Evolutionary conservation across 2,329 filamentous ascomycete genomes (phyloP), one percentile per base, ranked within the genome.

Genomic region (Ceratocystis cubensis): DNA sequence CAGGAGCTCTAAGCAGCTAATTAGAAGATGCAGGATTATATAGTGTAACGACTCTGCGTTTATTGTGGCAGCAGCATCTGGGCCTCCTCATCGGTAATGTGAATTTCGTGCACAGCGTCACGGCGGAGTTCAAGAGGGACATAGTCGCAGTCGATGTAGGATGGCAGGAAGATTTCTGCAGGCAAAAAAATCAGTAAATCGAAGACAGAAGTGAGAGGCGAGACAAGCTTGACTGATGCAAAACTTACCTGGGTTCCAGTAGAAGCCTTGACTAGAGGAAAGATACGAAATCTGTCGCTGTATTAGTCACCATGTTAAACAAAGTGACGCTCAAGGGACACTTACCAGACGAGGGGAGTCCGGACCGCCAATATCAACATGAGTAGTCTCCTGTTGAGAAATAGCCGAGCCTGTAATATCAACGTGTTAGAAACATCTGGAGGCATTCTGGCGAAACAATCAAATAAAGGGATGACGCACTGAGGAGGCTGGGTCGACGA

Each of bases 91-190:
- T 93, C 88, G 71, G 82, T 91, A 66, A 93, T 79, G 66, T 84
- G 78, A 70, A 93, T 91, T 73, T 93, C 89, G 75, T 89, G 80
- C 63, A 93, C 87, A 1, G 88, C 88, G 70, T 92, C 88, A 72
- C 86, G 86, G 70, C 84, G 84, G 74, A 87, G 85, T 75, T 91
- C 88, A 72, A 92, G 81, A 53, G 88, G 87, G 46, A 85, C 81
- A 73, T 88, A 88, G 71, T 90, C 86, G 78, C 83, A 85, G 75
- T 89, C 87, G 72, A 88, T 78, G 74, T 91, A 91, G 6, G 87
- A 89, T 1, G 88, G 88, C 1, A 92, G 82, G 76, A 92, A 92
- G 75, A 92, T 89, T 73, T 92, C 88, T 88, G 70, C 7, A 65
- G 20, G 1, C 2, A 17, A 50, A 13, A 20, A 10, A 28, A 53